These are phyloP conservation scores for Pezicula rhizophila DNA, from an alignment of 2,329 filamentous ascomycete species.

Conservation along the genomic window DNA sequence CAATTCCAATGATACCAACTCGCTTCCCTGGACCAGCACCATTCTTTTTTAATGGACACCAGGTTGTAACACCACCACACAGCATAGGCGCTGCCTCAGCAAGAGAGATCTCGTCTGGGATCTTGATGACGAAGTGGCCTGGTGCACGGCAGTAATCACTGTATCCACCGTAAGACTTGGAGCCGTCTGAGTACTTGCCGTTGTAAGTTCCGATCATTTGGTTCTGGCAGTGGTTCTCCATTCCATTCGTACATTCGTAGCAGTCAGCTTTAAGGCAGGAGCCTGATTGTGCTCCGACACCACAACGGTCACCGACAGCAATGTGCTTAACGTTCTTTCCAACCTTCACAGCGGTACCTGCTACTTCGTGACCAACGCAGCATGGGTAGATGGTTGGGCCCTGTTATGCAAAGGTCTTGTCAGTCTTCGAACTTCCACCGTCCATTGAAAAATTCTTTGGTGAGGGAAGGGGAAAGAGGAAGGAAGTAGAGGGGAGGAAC, in stretches of 20 bases:
- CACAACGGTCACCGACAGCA: constrained; percentile 47
- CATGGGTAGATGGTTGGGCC: constrained; percentile 31
- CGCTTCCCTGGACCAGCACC: constrained; percentile 63
- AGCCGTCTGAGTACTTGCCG: constrained; percentile 23
- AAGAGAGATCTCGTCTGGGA: constrained; percentile 45
- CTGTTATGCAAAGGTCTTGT: too few species aligned
- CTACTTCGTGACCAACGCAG: constrained; percentile 46
- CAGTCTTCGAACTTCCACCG: too few species aligned
- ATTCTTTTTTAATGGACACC: constrained; percentile 60
- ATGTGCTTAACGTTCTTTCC: constrained; percentile 37
- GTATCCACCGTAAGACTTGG: constrained; percentile 46
- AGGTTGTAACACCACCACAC: constrained; percentile 73
- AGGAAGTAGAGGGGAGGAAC: neutral
- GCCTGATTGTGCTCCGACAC: constrained; percentile 44
- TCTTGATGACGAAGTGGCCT: constrained; percentile 53
- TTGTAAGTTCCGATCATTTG: constrained; percentile 40
- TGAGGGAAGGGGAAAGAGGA: too few species aligned
- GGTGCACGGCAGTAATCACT: constrained; percentile 41
- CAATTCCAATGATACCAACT: constrained; percentile 67
- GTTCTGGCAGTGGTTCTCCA: constrained; percentile 22
- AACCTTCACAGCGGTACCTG: constrained; percentile 40
- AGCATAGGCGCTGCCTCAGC: constrained; percentile 61
- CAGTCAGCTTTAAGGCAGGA: constrained; percentile 40
- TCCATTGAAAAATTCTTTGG: too few species aligned
- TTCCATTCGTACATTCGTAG: constrained; percentile 38